Conservation (phyloP, 306 rosid species). For the Hippophae rhamnoides region DNA sequence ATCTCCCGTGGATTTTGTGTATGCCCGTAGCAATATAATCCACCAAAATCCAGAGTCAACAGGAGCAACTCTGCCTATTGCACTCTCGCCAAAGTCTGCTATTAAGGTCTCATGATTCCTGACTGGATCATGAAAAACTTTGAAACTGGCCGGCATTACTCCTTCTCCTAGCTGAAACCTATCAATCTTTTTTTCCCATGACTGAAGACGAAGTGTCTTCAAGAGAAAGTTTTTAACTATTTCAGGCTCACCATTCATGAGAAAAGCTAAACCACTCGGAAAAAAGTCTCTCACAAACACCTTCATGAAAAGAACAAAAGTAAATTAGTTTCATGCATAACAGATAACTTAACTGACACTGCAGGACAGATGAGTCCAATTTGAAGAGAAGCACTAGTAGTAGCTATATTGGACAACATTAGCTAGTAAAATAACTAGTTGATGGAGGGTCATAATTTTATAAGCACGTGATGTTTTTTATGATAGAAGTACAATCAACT, state of each 20-base stretch:
- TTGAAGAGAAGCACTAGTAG: background rate
- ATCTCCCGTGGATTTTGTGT: constrained; percentile 87
- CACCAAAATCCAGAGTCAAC: constrained; percentile 99
- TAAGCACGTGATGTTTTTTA: background rate
- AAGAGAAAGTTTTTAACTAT: constrained; percentile 64
- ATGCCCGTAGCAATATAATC: constrained; percentile 87
- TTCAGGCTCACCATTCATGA: constrained; percentile 74
- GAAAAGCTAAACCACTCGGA: constrained; percentile 80
- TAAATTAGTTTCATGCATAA: constrained; percentile 5
- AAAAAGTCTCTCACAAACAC: constrained; percentile 93
- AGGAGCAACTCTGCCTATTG: constrained; percentile 98
- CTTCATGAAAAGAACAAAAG: constrained; percentile 25
- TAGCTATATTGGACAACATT: too few relatives aligned
- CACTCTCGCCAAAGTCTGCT: constrained; percentile 95
- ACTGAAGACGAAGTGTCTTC: constrained; percentile 87
- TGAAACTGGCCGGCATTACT: constrained; percentile 97
- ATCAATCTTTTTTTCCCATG: constrained; percentile 89
- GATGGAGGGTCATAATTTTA: background rate
- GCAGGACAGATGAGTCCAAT: background rate
- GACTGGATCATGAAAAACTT: constrained; percentile 72
- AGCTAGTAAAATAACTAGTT: background rate
- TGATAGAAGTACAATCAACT: background rate
- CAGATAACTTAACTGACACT: background rate
- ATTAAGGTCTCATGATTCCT: constrained; percentile 57
- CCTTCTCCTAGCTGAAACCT: constrained; percentile 88